Evolutionary conservation across 768 basidiomycete species (phyloP).

Genomic region (Mycena capillaripes): DNA sequence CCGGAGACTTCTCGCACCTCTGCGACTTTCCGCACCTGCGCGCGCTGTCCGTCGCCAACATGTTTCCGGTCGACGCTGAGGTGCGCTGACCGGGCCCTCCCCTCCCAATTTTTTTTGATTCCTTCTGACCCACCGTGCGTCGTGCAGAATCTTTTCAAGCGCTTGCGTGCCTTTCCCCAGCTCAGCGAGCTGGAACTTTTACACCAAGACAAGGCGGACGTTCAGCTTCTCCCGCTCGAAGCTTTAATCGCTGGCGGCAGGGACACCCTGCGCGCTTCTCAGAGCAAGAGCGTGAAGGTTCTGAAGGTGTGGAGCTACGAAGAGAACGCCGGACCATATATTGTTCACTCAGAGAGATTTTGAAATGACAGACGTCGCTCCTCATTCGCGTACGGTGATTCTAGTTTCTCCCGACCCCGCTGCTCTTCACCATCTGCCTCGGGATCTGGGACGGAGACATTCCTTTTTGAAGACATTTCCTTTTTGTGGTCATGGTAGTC

Average conservation of each 20-base stretch:
- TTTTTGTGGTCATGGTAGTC: no score
- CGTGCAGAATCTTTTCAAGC: background rate
- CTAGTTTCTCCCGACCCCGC: no score
- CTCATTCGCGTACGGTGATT: no score
- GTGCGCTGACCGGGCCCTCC: background rate
- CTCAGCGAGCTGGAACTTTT: slow-evolving; percentile 5
- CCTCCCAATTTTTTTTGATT: background rate
- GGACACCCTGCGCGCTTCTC: background rate
- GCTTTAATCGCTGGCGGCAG: background rate
- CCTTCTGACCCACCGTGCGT: background rate
- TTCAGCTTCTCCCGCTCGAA: background rate
- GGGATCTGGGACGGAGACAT: no score
- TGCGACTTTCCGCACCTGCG: slow-evolving; percentile 7
- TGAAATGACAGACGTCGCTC: no score
- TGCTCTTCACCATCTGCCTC: no score
- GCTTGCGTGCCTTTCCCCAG: background rate
- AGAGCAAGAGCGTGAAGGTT: background rate
- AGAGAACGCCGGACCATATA: background rate
- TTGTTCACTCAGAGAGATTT: background rate
- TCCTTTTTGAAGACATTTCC: no score
- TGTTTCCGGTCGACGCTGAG: background rate
- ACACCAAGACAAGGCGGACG: background rate
- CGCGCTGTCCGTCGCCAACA: slow-evolving; percentile 4
- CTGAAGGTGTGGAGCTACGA: slow-evolving; percentile 7
- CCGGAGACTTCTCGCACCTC: background rate